These are phyloP conservation scores for Trichoderma sp. DNA, from an alignment of 2,329 filamentous ascomycete species.

Conservation along the genomic window DNA sequence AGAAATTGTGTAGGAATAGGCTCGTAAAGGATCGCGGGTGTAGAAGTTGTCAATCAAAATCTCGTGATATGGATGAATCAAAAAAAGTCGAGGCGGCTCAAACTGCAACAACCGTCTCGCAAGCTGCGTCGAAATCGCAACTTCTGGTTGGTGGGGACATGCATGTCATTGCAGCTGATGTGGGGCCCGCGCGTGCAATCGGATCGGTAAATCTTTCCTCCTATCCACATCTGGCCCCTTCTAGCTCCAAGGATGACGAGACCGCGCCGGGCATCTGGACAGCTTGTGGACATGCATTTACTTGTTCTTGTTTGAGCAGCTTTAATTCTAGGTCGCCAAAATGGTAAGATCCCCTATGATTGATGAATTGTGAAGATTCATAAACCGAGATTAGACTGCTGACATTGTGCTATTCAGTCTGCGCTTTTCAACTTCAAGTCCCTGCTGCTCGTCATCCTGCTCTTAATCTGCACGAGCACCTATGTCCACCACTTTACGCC, in stretches of 20 bases:
- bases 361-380: background rate
- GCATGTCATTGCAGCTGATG: slow-evolving; percentile 12
- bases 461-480: slow-evolving; percentile 92
- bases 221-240: slow-evolving; percentile 26
- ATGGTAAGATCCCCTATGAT: slow-evolving; percentile 27
- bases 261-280: slow-evolving; percentile 19
- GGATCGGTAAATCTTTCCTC: slow-evolving; percentile 40
- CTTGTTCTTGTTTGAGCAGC: background rate
- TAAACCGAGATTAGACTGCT: background rate
- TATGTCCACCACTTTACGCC: slow-evolving; percentile 92
- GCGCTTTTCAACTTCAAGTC: slow-evolving; percentile 99
- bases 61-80: background rate
- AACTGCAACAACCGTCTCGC: background rate
- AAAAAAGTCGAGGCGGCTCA: background rate
- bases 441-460: slow-evolving; percentile 86
- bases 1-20: too few species aligned
- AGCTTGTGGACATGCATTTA: background rate
- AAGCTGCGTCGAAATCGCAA: slow-evolving; percentile 2
- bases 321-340: slow-evolving; percentile 14
- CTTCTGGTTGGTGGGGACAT: slow-evolving; percentile 12
- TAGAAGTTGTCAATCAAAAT: background rate
- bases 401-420: slow-evolving; percentile 54
- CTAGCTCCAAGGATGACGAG: slow-evolving; percentile 1
- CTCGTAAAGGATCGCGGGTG: too few species aligned
- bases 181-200: background rate